Percentiles rank a stretch among this genome's conserved stretches.
phyloP scores from a whole-genome alignment of 805 yeast species.

The Dipodascopsis uninucleata region DNA sequence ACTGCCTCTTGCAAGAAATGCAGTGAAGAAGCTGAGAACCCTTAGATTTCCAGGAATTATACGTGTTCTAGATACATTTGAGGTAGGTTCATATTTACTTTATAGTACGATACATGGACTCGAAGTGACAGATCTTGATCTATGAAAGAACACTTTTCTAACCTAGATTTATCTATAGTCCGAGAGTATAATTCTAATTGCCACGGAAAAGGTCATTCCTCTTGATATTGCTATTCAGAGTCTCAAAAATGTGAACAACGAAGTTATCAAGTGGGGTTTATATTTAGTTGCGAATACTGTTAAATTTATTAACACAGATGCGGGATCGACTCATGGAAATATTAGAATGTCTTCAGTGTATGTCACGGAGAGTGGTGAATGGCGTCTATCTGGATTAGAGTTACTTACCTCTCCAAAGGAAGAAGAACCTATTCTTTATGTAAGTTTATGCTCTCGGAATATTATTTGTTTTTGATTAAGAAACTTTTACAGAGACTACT shows the following conservation, averaged over 20 bases:
- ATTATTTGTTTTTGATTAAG: too few species aligned
- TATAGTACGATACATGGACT: slow-evolving; percentile 1
- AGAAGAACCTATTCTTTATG: slow-evolving; percentile 37
- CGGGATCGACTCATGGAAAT: slow-evolving; percentile 60
- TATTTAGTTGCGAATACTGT: slow-evolving; percentile 53
- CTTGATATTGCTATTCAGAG: slow-evolving; percentile 42
- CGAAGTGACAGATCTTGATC: background rate
- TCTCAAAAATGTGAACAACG: slow-evolving; percentile 26
- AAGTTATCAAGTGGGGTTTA: slow-evolving; percentile 52
- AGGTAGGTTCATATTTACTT: slow-evolving; percentile 31
- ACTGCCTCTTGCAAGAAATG: slow-evolving; percentile 44
- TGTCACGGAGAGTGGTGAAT: slow-evolving; percentile 68
- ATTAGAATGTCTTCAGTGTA: slow-evolving; percentile 55
- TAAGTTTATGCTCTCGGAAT: background rate
- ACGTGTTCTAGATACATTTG: slow-evolving; percentile 58
- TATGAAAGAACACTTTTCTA: slow-evolving; percentile 1
- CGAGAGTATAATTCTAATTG: slow-evolving; percentile 53
- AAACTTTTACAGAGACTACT: background rate
- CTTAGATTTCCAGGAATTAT: slow-evolving; percentile 70
- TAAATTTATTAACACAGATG: slow-evolving; percentile 54
- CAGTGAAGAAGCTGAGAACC: slow-evolving; percentile 48
- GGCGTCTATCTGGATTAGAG: slow-evolving; percentile 84
- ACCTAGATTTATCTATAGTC: slow-evolving; percentile 29
- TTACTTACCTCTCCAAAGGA: slow-evolving; percentile 50
- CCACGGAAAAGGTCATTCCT: slow-evolving; percentile 66